Evolutionary conservation across 2,329 filamentous ascomycete species (phyloP).

Genomic region (Alternaria panax): DNA sequence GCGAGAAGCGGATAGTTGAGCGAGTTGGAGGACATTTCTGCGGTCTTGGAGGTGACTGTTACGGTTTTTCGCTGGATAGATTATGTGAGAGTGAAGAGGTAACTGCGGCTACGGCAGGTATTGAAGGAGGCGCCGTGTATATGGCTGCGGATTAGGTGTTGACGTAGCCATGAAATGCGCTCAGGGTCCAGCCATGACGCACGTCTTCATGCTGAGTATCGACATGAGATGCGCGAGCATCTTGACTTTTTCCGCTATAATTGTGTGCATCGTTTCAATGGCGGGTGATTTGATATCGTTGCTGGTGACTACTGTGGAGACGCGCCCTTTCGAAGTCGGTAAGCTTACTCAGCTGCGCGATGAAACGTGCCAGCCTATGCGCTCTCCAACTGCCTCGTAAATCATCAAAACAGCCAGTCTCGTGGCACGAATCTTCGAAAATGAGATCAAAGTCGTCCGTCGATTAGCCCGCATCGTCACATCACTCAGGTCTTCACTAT

Average conservation of each 20-base stretch:
- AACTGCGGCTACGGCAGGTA: background rate
- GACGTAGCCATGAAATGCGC: background rate
- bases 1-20: constrained; percentile 38
- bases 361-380: background rate
- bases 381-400: background rate
- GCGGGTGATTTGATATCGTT: no score
- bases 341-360: background rate
- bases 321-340: background rate
- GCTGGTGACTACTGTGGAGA: background rate
- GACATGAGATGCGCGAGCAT: background rate
- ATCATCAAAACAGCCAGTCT: background rate
- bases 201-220: background rate
- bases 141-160: background rate
- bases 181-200: constrained; percentile 1
- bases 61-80: background rate
- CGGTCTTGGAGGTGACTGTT: background rate
- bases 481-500: no score
- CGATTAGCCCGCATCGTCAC: no score
- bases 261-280: no score
- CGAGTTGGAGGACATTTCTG: constrained; percentile 26
- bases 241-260: background rate
- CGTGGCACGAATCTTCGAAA: no score
- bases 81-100: background rate
- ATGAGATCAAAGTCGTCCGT: no score
- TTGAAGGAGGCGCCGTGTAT: background rate